A percentile compares a stretch with the other conserved stretches of the same genome.
Evolutionary conservation across 169 alveolate species (phyloP).

Genomic region (Plasmodium coatneyi): DNA sequence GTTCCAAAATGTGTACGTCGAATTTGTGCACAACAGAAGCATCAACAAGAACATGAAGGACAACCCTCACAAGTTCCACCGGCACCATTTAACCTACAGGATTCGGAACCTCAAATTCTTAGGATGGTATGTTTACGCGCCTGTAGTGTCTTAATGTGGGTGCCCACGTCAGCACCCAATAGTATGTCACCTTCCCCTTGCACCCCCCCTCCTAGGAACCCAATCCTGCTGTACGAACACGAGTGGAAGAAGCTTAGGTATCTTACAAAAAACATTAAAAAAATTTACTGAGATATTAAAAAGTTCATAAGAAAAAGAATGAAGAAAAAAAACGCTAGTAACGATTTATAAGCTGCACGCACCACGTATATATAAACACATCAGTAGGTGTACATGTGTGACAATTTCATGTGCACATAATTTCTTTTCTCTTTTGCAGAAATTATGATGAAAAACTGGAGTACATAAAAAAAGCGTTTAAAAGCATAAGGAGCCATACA

Average conservation of each 20-base stretch:
- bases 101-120: conserved; percentile 37
- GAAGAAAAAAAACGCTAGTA: background rate
- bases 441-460: conserved; percentile 62
- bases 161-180: background rate
- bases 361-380: background rate
- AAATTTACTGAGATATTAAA: background rate
- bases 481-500: conserved; percentile 46
- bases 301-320: background rate
- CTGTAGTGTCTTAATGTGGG: background rate
- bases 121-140: conserved; percentile 32
- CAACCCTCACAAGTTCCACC: conserved; percentile 34
- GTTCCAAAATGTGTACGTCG: conserved; percentile 26
- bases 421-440: conserved; percentile 34
- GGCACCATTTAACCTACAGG: conserved; percentile 22
- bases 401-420: background rate
- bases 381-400: background rate
- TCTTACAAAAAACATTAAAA: conserved; percentile 11
- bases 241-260: conserved; percentile 74
- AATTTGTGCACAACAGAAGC: conserved; percentile 27
- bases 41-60: conserved; percentile 58
- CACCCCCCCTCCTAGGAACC: conserved; percentile 5
- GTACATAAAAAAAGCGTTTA: conserved; percentile 69
- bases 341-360: background rate
- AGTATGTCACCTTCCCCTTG: background rate
- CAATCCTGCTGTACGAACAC: conserved; percentile 37